Evolutionary conservation across 1,139 yeast species (phyloP).

Genomic region (Hansenula lynferdii): DNA sequence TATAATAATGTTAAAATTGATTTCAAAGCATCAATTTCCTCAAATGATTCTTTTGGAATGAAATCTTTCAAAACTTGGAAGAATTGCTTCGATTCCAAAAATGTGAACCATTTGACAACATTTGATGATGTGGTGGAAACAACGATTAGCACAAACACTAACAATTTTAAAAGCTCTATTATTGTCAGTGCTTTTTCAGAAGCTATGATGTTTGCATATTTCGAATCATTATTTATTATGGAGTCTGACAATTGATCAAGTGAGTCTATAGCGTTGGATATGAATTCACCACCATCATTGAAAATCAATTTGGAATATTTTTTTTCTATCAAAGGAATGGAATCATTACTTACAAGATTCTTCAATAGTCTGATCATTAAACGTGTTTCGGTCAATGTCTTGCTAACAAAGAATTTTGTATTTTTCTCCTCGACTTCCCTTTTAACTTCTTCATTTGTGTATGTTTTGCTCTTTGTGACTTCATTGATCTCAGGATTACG

Average conservation of each 20-base stretch:
- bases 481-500: constrained; percentile 39
- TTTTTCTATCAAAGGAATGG: constrained; percentile 12
- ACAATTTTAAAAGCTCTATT: constrained; percentile 38
- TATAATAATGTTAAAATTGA: constrained; percentile 47
- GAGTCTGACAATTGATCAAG: constrained; percentile 13
- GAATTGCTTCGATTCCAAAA: constrained; percentile 41
- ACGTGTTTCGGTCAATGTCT: constrained; percentile 43
- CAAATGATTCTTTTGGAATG: constrained; percentile 31
- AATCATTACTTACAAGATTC: constrained; percentile 13
- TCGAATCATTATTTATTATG: constrained; percentile 27
- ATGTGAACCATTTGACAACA: constrained; percentile 52
- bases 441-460: constrained; percentile 2
- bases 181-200: constrained; percentile 34
- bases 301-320: constrained; percentile 21
- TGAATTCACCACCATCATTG: constrained; percentile 23
- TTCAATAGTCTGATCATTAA: constrained; percentile 15
- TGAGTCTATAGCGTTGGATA: constrained; percentile 9
- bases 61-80: constrained; percentile 30
- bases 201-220: constrained; percentile 13
- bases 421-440: constrained; percentile 19
- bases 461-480: constrained; percentile 10
- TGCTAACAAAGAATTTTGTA: constrained; percentile 27
- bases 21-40: constrained; percentile 41
- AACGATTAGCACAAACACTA: constrained; percentile 35
- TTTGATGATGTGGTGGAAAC: constrained; percentile 27